Conservation (phyloP, 169 alveolate genomes). For the Amoebophrya sp. region DNA sequence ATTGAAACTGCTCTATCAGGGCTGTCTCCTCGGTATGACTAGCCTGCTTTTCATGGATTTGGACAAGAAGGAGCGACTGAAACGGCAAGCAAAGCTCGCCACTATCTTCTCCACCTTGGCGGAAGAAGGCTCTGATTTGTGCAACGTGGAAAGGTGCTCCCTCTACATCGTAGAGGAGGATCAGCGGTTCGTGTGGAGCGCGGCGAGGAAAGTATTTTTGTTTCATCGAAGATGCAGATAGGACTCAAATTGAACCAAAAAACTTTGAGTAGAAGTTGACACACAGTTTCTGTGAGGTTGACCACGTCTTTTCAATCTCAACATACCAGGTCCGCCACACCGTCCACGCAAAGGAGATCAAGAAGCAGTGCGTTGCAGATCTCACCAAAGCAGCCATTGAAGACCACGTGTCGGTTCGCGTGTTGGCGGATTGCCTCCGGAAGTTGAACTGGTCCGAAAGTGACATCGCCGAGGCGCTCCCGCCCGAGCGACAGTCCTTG, state of each 20-base stretch:
- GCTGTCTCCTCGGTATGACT: slow-evolving; percentile 48
- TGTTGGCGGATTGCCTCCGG: neutral
- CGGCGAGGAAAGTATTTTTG: neutral
- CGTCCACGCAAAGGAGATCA: neutral
- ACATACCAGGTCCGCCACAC: neutral
- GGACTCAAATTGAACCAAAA: too few relatives aligned
- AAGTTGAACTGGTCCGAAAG: neutral
- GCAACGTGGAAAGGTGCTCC: neutral
- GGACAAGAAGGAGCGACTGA: slow-evolving; percentile 47
- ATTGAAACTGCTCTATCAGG: too few relatives aligned
- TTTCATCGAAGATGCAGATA: too few relatives aligned
- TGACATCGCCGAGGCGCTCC: neutral
- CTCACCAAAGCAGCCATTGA: neutral
- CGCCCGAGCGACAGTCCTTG: neutral
- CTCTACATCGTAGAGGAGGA: slow-evolving; percentile 14
- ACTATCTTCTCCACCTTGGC: neutral
- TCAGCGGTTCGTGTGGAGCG: neutral
- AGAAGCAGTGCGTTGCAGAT: neutral
- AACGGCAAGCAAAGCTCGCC: slow-evolving; percentile 34
- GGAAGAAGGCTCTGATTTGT: neutral
- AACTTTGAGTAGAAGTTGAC: too few relatives aligned
- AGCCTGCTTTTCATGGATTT: slow-evolving; percentile 47
- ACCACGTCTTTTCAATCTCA: neutral
- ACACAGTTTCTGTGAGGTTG: too few relatives aligned
- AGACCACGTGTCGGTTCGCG: neutral